A percentile compares a stretch with the other conserved stretches of the same genome.
Evolutionary conservation across 148 eudicot species (phyloP).

Genomic region (Tetragonia tetragonoides): DNA sequence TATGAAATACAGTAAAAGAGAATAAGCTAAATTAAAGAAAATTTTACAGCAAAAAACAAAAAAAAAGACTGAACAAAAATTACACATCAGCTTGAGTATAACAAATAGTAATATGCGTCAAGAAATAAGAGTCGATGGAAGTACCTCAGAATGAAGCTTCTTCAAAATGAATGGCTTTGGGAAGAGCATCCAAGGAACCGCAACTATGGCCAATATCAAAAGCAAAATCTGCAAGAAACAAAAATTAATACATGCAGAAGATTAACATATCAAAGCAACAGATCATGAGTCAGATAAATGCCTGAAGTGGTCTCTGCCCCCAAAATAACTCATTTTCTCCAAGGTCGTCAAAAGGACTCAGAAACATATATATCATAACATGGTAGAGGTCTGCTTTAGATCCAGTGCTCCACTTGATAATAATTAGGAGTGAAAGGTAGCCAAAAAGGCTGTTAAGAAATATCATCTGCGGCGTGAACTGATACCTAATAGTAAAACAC

Average conservation of each 20-base stretch:
- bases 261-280: background rate
- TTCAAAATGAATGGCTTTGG: constrained; percentile 97
- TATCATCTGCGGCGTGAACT: constrained; percentile 94
- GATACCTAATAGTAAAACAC: constrained; percentile 60
- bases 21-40: too few relatives aligned
- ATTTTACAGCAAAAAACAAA: too few relatives aligned
- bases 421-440: constrained; percentile 85
- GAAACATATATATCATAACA: constrained; percentile 99
- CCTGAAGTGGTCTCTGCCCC: constrained; percentile 96
- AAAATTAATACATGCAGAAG: constrained; percentile 3
- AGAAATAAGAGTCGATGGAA: background rate
- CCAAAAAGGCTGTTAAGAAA: constrained; percentile 99
- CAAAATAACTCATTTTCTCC: constrained; percentile 92
- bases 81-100: background rate
- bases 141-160: constrained; percentile 87
- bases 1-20: too few relatives aligned
- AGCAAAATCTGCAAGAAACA: constrained; percentile 61
- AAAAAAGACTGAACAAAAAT: background rate
- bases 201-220: constrained; percentile 79
- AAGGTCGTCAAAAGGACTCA: constrained; percentile 93
- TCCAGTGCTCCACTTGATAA: constrained; percentile 96
- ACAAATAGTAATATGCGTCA: background rate
- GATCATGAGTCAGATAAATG: constrained; percentile 27
- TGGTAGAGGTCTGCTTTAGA: constrained; percentile 98
- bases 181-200: constrained; percentile 99